phyloP scores from a whole-genome alignment of 495 filamentous ascomycete genomes.

The Opeltia flavorubescens region DNA sequence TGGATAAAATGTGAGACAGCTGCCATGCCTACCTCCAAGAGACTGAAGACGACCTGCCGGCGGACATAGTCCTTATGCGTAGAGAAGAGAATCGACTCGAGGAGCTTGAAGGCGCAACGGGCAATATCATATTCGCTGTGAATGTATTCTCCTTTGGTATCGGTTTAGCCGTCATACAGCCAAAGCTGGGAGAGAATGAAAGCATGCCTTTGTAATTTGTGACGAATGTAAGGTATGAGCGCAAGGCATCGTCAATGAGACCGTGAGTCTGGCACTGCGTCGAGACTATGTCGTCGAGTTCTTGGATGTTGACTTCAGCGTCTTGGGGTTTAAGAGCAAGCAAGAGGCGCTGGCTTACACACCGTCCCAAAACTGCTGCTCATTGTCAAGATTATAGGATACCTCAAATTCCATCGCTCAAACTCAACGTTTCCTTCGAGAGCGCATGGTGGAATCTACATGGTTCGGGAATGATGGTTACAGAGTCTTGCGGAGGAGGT shows the following conservation, averaged over 20 bases:
- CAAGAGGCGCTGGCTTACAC: slow-evolving; percentile 14
- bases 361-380: slow-evolving; percentile 93
- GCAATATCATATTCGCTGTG: slow-evolving; percentile 74
- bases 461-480: background rate
- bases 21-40: slow-evolving; percentile 53
- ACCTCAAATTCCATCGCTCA: slow-evolving; percentile 46
- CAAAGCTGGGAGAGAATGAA: background rate
- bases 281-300: slow-evolving; percentile 68
- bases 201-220: slow-evolving; percentile 54
- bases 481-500: too few species aligned
- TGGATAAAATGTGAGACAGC: background rate
- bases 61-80: slow-evolving; percentile 75
- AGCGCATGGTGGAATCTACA: background rate
- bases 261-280: slow-evolving; percentile 58
- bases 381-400: slow-evolving; percentile 58
- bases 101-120: slow-evolving; percentile 67
- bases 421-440: background rate
- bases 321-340: slow-evolving; percentile 2
- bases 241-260: slow-evolving; percentile 72
- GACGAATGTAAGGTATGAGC: slow-evolving; percentile 68
- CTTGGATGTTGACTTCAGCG: slow-evolving; percentile 29
- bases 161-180: slow-evolving; percentile 4
- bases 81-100: slow-evolving; percentile 59
- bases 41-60: slow-evolving; percentile 78
- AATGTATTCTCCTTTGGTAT: slow-evolving; percentile 56